Evolutionary conservation across 139 green algal species (phyloP), one percentile per base, ranked within the genome.

Genomic region (Mesotaenium endlicherianum): DNA sequence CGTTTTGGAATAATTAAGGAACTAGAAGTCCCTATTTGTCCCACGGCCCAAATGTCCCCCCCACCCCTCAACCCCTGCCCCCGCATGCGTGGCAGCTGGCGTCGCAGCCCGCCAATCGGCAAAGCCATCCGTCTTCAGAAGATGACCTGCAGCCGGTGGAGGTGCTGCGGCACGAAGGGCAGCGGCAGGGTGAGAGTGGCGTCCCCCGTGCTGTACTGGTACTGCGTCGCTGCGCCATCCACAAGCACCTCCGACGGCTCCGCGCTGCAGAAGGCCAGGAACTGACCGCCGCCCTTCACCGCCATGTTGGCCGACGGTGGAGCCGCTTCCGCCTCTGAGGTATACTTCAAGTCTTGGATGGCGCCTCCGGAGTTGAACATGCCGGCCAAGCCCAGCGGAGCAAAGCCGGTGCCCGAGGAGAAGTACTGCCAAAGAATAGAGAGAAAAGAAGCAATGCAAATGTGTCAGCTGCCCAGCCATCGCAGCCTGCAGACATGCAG

Each of bases 291-390:
- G n/a, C n/a, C n/a, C n/a, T n/a, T n/a, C n/a, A 59, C 49, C 14
- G 49, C 14, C 14, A 59, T 16, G 16, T 30, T 16, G 49, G 49
- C 49, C 14, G 49, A 30, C 16, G 49, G 49, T 30, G 16, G 14
- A 59, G 14, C 49, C 14, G 14, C 49, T 59, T 16, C 49, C 14
- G 16, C 14, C 49, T 59, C 49, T 16, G 49, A 16, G 14, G 49
- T 14, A 16, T 82, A 82, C n/a, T 82, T 4, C n/a, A 82, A 0
- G 6, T 14, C 75, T 17, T 74, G 26, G 14, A 86, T 64, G 0
- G 80, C 80, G 31, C 80, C 80, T 26, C 80, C 80, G 4, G 80
- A 86, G 55, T 86, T 86, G 57, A 78, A 86, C 80, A 86, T 86
- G 57, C 40, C 31, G 36, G 58, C n/a, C n/a, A 86, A 40, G 17